Percentiles rank a stretch among this genome's conserved stretches.
These are phyloP conservation scores for Hordeum pubiflorum DNA, from an alignment of 202 grass and related monocot species.

Conservation along the genomic window DNA sequence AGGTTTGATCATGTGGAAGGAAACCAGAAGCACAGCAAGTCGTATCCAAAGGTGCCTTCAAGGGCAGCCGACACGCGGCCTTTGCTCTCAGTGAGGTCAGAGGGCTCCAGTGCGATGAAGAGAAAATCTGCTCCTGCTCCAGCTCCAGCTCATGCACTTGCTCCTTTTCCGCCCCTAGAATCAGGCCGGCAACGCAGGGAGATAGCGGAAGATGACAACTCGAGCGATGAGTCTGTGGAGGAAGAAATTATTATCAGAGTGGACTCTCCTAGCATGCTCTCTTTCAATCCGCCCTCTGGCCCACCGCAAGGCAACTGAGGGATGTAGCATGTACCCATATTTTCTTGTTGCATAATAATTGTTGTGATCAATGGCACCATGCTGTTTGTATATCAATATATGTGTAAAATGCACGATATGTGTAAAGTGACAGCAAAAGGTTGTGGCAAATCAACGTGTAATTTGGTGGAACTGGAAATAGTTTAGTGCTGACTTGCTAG, in stretches of 20 bases:
- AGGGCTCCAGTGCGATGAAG: constrained; percentile 37
- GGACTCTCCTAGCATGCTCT: constrained; percentile 80
- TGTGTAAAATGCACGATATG: neutral
- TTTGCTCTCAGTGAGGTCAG: constrained; percentile 50
- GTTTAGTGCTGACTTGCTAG: no score
- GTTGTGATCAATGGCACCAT: neutral
- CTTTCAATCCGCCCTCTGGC: constrained; percentile 23
- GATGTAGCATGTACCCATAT: neutral
- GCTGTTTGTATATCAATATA: neutral
- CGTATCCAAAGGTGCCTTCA: constrained; percentile 49
- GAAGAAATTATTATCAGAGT: constrained; percentile 87
- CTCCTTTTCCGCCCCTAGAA: neutral
- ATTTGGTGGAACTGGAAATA: neutral
- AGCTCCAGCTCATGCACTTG: neutral
- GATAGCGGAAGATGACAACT: constrained; percentile 28
- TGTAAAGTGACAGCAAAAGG: neutral
- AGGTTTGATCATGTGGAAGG: neutral
- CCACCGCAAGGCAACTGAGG: neutral
- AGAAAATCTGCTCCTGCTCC: neutral
- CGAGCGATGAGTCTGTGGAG: constrained; percentile 56
- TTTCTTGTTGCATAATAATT: neutral
- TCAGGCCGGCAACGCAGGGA: neutral
- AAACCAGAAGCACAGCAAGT: constrained; percentile 36
- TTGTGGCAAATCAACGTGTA: neutral
- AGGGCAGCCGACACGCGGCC: constrained; percentile 19